Conservation (phyloP, 176 grass and related monocot species). For the Oryza glaberrima region DNA sequence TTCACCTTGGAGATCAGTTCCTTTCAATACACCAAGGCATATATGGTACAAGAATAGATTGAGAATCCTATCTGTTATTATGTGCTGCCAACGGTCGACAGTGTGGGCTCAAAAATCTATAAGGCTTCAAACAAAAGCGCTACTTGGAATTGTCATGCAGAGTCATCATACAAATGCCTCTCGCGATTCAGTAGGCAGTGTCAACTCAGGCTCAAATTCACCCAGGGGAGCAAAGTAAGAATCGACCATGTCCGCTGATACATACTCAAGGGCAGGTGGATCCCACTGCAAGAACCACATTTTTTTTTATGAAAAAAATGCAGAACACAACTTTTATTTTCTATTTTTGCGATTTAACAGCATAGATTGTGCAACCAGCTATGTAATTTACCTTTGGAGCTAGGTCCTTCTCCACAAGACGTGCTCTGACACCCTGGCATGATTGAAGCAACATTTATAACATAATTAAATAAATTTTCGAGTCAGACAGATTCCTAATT, state of each 20-base stretch:
- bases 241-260: conserved; percentile 81
- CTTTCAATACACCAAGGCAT: conserved; percentile 11
- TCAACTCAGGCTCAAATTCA: conserved; percentile 79
- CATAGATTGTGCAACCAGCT: not conserved
- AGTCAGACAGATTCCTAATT: not conserved
- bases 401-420: conserved; percentile 77
- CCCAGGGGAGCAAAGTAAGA: conserved; percentile 78
- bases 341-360: not conserved
- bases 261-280: conserved; percentile 80
- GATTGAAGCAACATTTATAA: not conserved
- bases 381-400: conserved; percentile 72
- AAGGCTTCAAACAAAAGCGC: not conserved
- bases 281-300: conserved; percentile 71
- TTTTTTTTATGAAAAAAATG: conserved; percentile 15
- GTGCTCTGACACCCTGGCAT: conserved; percentile 78
- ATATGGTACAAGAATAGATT: conserved; percentile 23
- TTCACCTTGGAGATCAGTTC: conserved; percentile 7
- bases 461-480: not conserved
- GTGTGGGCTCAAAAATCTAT: conserved; percentile 16
- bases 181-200: conserved; percentile 72
- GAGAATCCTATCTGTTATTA: not conserved
- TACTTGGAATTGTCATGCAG: not conserved
- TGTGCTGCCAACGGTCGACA: conserved; percentile 19
- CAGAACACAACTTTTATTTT: not conserved
- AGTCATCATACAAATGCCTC: conserved; percentile 79